A percentile compares a stretch with the other conserved stretches of the same genome.
Evolutionary conservation across 352 stramenopile species (phyloP).

Genomic region (Plasmopara muralis): DNA sequence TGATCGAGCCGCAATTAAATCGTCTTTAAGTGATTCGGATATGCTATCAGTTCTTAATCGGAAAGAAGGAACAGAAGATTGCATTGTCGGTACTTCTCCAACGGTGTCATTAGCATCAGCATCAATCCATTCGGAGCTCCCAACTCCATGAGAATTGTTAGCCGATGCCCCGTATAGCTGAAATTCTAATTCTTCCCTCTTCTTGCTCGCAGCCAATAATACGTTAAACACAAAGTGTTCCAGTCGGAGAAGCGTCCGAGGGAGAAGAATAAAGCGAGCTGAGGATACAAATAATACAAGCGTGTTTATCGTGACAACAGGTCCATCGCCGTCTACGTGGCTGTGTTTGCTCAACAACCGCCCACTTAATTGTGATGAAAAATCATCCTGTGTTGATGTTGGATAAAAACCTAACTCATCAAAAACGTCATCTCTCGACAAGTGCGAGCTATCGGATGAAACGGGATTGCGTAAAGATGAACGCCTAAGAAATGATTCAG

Average conservation of each 20-base stretch:
- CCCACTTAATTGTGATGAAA: slow-evolving; percentile 27
- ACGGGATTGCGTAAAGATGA: slow-evolving; percentile 21
- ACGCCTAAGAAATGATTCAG: slow-evolving; percentile 19
- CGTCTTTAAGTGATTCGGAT: slow-evolving; percentile 42
- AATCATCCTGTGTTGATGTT: slow-evolving; percentile 12
- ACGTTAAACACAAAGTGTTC: slow-evolving; percentile 53
- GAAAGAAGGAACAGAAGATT: slow-evolving; percentile 22
- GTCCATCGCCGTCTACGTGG: slow-evolving; percentile 3
- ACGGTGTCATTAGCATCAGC: slow-evolving; percentile 22
- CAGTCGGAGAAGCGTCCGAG: slow-evolving; percentile 41
- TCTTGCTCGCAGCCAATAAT: slow-evolving; percentile 39
- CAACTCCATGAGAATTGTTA: slow-evolving; percentile 20
- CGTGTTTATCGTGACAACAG: slow-evolving; percentile 15
- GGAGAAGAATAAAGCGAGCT: slow-evolving; percentile 42
- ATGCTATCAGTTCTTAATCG: slow-evolving; percentile 49
- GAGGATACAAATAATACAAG: slow-evolving; percentile 37
- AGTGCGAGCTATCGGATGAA: slow-evolving; percentile 20
- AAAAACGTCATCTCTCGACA: slow-evolving; percentile 16
- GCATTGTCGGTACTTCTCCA: slow-evolving; percentile 19
- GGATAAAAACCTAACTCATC: slow-evolving; percentile 15
- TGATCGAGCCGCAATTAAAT: slow-evolving; percentile 26
- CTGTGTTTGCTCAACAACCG: slow-evolving; percentile 13
- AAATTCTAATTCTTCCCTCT: slow-evolving; percentile 32
- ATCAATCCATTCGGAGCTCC: slow-evolving; percentile 26
- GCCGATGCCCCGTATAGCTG: slow-evolving; percentile 30